Base-by-base conservation (phyloP, 2,329 filamentous ascomycete genomes). In the Exophiala phaeomuriformis region DNA sequence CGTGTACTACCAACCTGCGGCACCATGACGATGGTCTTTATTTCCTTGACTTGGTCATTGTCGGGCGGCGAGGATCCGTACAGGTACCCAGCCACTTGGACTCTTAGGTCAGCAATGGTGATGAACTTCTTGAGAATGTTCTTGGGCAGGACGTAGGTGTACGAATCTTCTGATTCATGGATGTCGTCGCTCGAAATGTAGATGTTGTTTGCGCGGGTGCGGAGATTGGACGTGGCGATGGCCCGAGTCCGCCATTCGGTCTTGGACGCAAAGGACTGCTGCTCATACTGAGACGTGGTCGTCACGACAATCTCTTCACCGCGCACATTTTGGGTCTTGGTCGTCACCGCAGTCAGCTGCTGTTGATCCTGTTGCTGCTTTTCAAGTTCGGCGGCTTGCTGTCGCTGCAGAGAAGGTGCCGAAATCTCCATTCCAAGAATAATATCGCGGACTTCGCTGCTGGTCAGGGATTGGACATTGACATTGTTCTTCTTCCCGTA, bases 401-500 rank as follows among this genome's bases (percentile, higher is more conserved):
- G 94, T 67, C 94, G 85, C 74, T 98, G 93, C 84, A 98, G 86
- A 1, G 91, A 97, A 28, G 93, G 93, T 30, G 93, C 94, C 55
- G 89, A 95, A 55, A 98, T 98, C 69, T 98, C 94, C 94, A 98
- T 98, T 79, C 93, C 93, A 59, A 98, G 74, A 64, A 98, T 98
- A 65, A 98, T 97, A 67, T 98, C 93, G 64, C 93, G 85, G 47
- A 98, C 93, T 81, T 98, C 93, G 65, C 88, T 95, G 68, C 84
- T 95, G 1, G 93, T 98, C 72, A 98, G 78, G 69, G 90, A 95
- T 10, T 94, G 94, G 8, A 93, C 91, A 65, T 98, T 98, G 75
- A 98, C 93, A 64, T 97, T 98, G 77, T 98, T 98, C 81, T 98
- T 98, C 81, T 97, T 98, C 67, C 93, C 93, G 68, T 98, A 98